Percentiles rank a stretch among this genome's conserved stretches.
Evolutionary conservation across 139 green algal species (phyloP).

Genomic region (Microglena sp.): DNA sequence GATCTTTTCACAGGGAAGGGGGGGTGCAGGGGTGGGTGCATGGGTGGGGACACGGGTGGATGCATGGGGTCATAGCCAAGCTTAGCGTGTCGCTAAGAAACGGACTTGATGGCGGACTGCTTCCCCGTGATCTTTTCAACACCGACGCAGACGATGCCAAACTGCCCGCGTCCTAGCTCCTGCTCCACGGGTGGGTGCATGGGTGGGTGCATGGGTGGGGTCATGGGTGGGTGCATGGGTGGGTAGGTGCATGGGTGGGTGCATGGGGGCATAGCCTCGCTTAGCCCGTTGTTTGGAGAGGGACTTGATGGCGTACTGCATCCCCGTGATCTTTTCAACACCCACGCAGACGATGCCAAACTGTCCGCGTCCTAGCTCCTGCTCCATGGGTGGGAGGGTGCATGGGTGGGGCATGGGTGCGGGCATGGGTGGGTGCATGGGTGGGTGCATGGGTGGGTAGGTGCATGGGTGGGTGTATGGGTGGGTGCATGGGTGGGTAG

Average conservation of each 20-base stretch:
- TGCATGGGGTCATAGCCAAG: too few relatives aligned
- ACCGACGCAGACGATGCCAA: conserved; percentile 13
- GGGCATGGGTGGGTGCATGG: not conserved
- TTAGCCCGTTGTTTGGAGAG: conserved; percentile 14
- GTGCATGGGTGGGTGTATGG: too few relatives aligned
- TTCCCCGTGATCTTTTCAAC: conserved; percentile 8
- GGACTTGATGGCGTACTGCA: conserved; percentile 15
- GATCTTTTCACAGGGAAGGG: too few relatives aligned
- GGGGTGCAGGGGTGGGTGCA: too few relatives aligned
- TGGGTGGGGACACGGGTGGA: too few relatives aligned
- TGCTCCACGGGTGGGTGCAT: not conserved
- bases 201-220: not conserved
- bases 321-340: conserved; percentile 7
- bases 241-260: not conserved
- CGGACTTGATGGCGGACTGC: conserved; percentile 15
- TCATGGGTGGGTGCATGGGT: not conserved
- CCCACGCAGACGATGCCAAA: conserved; percentile 16
- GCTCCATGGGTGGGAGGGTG: not conserved
- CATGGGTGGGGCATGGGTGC: not conserved
- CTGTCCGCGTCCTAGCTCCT: conserved; percentile 3
- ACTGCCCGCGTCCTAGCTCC: too few relatives aligned
- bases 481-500: too few relatives aligned
- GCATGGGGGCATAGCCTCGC: too few relatives aligned
- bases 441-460: not conserved
- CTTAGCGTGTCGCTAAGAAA: conserved; percentile 14